Evolutionary conservation across 2,329 filamentous ascomycete species (phyloP).

Genomic region (Rasamsonia emersonii): DNA sequence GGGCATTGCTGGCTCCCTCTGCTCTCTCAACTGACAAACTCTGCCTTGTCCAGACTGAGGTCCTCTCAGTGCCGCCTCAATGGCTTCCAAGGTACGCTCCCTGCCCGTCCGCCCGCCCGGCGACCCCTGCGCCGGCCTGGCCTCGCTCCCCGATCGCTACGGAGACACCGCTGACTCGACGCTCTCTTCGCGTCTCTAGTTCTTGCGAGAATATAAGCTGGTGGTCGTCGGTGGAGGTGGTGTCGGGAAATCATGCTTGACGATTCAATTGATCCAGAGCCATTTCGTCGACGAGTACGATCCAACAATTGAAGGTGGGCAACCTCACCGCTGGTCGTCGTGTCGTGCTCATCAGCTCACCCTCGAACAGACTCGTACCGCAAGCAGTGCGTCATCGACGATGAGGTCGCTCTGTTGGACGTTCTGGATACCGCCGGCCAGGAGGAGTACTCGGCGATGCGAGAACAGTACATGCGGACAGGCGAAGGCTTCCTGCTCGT

Average conservation of each 20-base stretch:
- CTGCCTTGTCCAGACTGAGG: constrained; percentile 3
- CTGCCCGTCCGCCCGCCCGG: not conserved
- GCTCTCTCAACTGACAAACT: not conserved
- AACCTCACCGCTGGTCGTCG: not conserved
- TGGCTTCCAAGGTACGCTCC: constrained; percentile 9
- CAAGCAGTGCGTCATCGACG: constrained; percentile 98
- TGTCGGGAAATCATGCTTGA: constrained; percentile 98
- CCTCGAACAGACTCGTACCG: constrained; percentile 77
- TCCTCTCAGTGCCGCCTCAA: constrained; percentile 5
- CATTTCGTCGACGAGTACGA: constrained; percentile 99
- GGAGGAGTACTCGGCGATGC: constrained; percentile 98
- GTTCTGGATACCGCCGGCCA: constrained; percentile 97
- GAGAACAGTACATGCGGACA: constrained; percentile 99
- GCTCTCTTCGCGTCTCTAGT: constrained; percentile 41
- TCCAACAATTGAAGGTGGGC: constrained; percentile 86
- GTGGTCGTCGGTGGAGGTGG: constrained; percentile 97
- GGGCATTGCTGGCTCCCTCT: constrained; percentile 5
- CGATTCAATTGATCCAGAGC: constrained; percentile 89
- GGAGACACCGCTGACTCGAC: constrained; percentile 14
- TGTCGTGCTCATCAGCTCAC: constrained; percentile 2
- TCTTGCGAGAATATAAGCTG: constrained; percentile 86
- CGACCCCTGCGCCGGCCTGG: constrained; percentile 1
- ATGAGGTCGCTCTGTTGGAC: constrained; percentile 94
- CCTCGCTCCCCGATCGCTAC: constrained; percentile 1
- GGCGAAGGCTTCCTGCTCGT: constrained; percentile 96